Percentiles rank a stretch among this genome's conserved stretches.
Conservation (phyloP, 2,329 filamentous ascomycete species). For the Aureobasidium sp. region DNA sequence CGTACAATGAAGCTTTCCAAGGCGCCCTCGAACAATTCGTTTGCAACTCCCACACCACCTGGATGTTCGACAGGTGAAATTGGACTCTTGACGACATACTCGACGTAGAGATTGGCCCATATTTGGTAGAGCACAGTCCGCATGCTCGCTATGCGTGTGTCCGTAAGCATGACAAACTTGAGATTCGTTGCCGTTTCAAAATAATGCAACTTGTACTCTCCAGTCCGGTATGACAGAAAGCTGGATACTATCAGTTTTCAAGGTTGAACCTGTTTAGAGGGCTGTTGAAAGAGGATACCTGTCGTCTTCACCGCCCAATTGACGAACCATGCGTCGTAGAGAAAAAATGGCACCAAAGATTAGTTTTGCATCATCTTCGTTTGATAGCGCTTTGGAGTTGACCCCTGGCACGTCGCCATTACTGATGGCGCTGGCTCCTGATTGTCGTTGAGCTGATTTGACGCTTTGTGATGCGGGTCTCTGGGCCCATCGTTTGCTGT, state of each 20-base stretch:
- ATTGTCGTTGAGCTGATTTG: conserved; percentile 45
- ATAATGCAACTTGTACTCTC: conserved; percentile 96
- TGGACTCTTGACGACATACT: conserved; percentile 70
- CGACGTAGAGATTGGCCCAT: conserved; percentile 95
- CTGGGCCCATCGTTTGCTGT: conserved; percentile 77
- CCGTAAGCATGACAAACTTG: conserved; percentile 94
- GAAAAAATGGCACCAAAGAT: conserved; percentile 97
- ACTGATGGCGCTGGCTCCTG: conserved; percentile 40
- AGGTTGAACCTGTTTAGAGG: neutral
- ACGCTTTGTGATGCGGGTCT: conserved; percentile 38
- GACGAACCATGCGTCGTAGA: conserved; percentile 90
- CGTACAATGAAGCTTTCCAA: conserved; percentile 68
- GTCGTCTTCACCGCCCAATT: conserved; percentile 88
- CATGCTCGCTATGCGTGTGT: conserved; percentile 82
- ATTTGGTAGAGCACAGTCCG: conserved; percentile 94
- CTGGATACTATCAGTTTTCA: conserved; percentile 38
- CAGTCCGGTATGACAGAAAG: conserved; percentile 89
- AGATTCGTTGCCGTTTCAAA: conserved; percentile 96
- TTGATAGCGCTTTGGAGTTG: conserved; percentile 41
- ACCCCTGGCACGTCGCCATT: conserved; percentile 33
- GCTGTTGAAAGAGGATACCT: conserved; percentile 36
- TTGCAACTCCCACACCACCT: conserved; percentile 55
- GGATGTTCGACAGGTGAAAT: conserved; percentile 56
- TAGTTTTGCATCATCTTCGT: conserved; percentile 85
- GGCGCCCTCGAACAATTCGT: conserved; percentile 58